Evolutionary conservation across 257 asterid species (phyloP).

Genomic region (Rauvolfia tetraphylla): DNA sequence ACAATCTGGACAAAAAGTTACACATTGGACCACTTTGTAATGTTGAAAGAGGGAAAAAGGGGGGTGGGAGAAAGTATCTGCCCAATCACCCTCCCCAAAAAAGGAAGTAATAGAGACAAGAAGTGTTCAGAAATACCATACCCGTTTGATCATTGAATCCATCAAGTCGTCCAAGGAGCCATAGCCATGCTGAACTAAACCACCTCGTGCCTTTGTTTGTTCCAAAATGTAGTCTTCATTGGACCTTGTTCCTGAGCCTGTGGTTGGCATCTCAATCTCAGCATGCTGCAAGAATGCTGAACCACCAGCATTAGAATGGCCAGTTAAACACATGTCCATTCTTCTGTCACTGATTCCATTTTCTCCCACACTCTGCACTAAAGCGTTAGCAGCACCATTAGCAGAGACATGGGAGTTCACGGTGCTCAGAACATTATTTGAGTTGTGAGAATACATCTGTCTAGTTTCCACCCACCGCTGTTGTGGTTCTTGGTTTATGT

Average conservation of each 20-base stretch:
- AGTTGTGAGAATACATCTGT: slow-evolving; percentile 32
- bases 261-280: slow-evolving; percentile 28
- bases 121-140: slow-evolving; percentile 21
- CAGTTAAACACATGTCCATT: slow-evolving; percentile 41
- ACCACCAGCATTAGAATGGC: slow-evolving; percentile 40
- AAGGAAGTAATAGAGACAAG: slow-evolving; percentile 7
- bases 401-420: slow-evolving; percentile 37
- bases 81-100: background rate
- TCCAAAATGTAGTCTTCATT: slow-evolving; percentile 44
- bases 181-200: slow-evolving; percentile 40
- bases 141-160: slow-evolving; percentile 66
- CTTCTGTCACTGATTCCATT: slow-evolving; percentile 36
- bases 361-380: slow-evolving; percentile 37
- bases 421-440: slow-evolving; percentile 31
- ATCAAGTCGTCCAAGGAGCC: slow-evolving; percentile 74
- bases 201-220: slow-evolving; percentile 52
- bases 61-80: too few species aligned
- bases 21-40: background rate
- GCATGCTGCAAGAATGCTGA: slow-evolving; percentile 40
- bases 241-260: slow-evolving; percentile 38
- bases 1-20: background rate
- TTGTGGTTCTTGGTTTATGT: slow-evolving; percentile 32
- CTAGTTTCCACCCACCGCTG: slow-evolving; percentile 46
- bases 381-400: slow-evolving; percentile 29
- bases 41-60: background rate